Evolutionary conservation across 768 basidiomycete species (phyloP).

Genomic region (Tricholoma bakamatsutake): DNA sequence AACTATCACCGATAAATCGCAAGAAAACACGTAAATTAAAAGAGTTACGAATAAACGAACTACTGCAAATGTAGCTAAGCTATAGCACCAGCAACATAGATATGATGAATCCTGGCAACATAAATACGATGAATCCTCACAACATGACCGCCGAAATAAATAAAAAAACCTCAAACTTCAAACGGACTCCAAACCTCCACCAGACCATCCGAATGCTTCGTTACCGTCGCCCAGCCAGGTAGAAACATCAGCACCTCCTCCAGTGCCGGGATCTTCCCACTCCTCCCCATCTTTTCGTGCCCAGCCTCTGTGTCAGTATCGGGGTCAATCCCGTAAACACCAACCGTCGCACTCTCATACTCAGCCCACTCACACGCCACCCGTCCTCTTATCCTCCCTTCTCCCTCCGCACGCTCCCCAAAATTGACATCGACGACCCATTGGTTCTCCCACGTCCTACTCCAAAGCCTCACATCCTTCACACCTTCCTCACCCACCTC

Average conservation of each 20-base stretch:
- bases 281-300: conserved; percentile 28
- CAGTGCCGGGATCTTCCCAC: conserved; percentile 65
- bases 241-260: conserved; percentile 62
- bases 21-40: no score
- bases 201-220: conserved; percentile 49
- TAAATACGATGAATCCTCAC: no score
- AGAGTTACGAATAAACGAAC: no score
- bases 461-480: conserved; percentile 40
- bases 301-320: neutral
- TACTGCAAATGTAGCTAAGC: no score
- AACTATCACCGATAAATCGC: no score
- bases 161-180: conserved; percentile 11
- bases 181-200: conserved; percentile 48
- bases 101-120: no score
- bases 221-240: conserved; percentile 62
- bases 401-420: conserved; percentile 12
- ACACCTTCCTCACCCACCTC: conserved; percentile 22
- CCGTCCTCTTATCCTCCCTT: conserved; percentile 25
- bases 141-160: no score
- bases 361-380: conserved; percentile 54
- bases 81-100: no score
- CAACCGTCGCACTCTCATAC: conserved; percentile 38
- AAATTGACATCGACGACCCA: conserved; percentile 43
- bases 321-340: conserved; percentile 20
- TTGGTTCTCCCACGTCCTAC: conserved; percentile 41